Evolutionary conservation across 2,329 filamentous ascomycete species (phyloP).

Genomic region (Xylariales sp.): DNA sequence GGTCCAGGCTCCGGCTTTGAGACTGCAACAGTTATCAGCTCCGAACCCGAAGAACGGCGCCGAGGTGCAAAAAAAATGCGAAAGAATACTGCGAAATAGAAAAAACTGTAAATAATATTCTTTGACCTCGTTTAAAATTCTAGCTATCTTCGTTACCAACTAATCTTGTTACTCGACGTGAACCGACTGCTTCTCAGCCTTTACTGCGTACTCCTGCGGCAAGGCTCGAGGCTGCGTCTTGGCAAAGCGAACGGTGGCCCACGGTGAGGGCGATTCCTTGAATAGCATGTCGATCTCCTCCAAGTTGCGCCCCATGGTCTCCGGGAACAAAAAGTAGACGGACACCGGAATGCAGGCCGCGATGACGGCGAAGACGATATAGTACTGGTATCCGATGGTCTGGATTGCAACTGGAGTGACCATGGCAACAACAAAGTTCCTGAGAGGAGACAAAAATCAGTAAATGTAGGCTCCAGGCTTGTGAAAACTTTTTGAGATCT

Average conservation of each 20-base stretch:
- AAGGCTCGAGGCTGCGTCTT: constrained; percentile 27
- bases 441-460: too few species aligned
- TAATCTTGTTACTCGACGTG: constrained; percentile 9
- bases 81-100: too few species aligned
- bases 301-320: constrained; percentile 45
- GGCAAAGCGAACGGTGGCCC: constrained; percentile 30
- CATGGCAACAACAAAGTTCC: constrained; percentile 40
- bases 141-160: too few species aligned
- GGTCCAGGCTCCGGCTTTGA: too few species aligned
- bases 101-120: too few species aligned
- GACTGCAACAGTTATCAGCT: too few species aligned
- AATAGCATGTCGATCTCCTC: constrained; percentile 42
- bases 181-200: constrained; percentile 16
- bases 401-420: constrained; percentile 41
- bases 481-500: constrained; percentile 3
- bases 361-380: constrained; percentile 44
- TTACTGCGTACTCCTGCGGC: constrained; percentile 23
- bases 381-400: constrained; percentile 47
- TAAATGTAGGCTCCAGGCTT: too few species aligned
- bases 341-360: constrained; percentile 37
- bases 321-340: constrained; percentile 41
- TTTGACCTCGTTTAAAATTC: too few species aligned
- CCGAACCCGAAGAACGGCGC: too few species aligned
- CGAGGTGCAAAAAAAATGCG: too few species aligned
- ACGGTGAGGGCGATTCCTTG: constrained; percentile 31